Conservation (phyloP, 2,329 filamentous ascomycete genomes). For the Beauveria sp. region DNA sequence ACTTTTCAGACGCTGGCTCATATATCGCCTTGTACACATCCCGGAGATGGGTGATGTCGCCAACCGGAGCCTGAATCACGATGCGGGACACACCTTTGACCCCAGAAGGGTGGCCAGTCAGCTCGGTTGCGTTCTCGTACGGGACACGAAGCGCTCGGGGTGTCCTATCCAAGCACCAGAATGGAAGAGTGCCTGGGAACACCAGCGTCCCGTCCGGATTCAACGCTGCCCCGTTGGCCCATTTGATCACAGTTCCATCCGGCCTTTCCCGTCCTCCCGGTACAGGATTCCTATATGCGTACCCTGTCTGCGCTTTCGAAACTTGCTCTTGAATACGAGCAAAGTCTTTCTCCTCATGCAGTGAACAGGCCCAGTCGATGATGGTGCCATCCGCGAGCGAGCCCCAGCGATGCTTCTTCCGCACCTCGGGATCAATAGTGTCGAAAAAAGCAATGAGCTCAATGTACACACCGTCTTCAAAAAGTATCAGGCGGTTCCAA, state of each 20-base stretch:
- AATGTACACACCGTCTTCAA: slow-evolving; percentile 57
- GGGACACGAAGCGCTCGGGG: slow-evolving; percentile 49
- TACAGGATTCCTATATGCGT: slow-evolving; percentile 40
- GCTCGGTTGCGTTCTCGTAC: slow-evolving; percentile 17
- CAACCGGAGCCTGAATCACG: slow-evolving; percentile 25
- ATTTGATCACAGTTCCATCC: slow-evolving; percentile 50
- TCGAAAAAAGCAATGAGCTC: slow-evolving; percentile 58
- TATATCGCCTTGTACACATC: slow-evolving; percentile 24
- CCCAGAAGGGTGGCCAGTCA: slow-evolving; percentile 40
- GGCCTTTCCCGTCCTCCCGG: slow-evolving; percentile 46
- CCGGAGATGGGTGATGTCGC: slow-evolving; percentile 15
- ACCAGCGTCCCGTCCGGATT: slow-evolving; percentile 18
- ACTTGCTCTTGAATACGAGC: slow-evolving; percentile 29
- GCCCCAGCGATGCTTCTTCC: slow-evolving; percentile 52
- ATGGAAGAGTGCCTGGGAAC: slow-evolving; percentile 47
- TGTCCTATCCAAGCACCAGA: slow-evolving; percentile 60
- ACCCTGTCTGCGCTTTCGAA: slow-evolving; percentile 21
- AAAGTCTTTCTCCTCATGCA: slow-evolving; percentile 29
- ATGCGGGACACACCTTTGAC: slow-evolving; percentile 43
- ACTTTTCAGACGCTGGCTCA: neutral
- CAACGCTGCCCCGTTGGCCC: slow-evolving; percentile 45
- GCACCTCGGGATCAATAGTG: slow-evolving; percentile 29
- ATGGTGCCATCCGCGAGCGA: slow-evolving; percentile 38
- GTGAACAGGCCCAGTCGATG: slow-evolving; percentile 55
- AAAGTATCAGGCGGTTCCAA: slow-evolving; percentile 54